These are phyloP conservation scores for Lathyrus oleraceus DNA, from an alignment of 306 rosid species.

Conservation along the genomic window DNA sequence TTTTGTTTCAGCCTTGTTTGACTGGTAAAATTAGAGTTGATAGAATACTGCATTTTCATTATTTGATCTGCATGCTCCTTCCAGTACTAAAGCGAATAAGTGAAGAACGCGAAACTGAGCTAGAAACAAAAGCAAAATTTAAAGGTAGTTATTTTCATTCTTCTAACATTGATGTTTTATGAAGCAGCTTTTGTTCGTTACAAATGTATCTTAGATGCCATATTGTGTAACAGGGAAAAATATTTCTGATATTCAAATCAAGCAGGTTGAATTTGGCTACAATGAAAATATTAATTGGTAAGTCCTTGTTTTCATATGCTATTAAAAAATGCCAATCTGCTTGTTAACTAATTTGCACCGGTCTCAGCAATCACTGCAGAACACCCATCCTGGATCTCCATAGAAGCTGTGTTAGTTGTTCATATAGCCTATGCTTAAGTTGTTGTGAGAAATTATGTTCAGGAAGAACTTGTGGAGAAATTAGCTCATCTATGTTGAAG, in stretches of 20 bases:
- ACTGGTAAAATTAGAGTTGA: conserved; percentile 63
- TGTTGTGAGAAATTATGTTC: conserved; percentile 63
- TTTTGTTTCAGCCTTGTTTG: conserved; percentile 59
- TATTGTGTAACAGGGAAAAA: conserved; percentile 54
- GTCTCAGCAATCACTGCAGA: conserved; percentile 79
- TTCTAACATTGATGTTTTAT: conserved; percentile 18
- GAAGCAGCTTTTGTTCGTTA: conserved; percentile 28
- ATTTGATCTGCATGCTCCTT: conserved; percentile 88
- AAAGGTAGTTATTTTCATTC: conserved; percentile 53
- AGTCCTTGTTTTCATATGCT: conserved; percentile 33
- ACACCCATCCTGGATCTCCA: conserved; percentile 73
- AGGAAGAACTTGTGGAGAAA: conserved; percentile 46
- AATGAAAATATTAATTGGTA: conserved; percentile 61
- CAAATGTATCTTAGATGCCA: conserved; percentile 24
- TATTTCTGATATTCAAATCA: conserved; percentile 64
- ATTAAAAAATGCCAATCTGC: conserved; percentile 33
- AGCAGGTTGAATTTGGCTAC: conserved; percentile 61
- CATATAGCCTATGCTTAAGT: conserved; percentile 72
- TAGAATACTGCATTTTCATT: conserved; percentile 71
- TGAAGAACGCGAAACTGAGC: conserved; percentile 58
- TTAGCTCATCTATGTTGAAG: conserved; percentile 40
- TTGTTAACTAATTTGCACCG: conserved; percentile 40
- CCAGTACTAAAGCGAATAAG: conserved; percentile 75
- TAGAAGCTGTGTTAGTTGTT: conserved; percentile 83
- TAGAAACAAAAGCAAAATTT: conserved; percentile 69